Conservation (phyloP, 2,329 filamentous ascomycete genomes). For the Fragosphaeria purpurea region DNA sequence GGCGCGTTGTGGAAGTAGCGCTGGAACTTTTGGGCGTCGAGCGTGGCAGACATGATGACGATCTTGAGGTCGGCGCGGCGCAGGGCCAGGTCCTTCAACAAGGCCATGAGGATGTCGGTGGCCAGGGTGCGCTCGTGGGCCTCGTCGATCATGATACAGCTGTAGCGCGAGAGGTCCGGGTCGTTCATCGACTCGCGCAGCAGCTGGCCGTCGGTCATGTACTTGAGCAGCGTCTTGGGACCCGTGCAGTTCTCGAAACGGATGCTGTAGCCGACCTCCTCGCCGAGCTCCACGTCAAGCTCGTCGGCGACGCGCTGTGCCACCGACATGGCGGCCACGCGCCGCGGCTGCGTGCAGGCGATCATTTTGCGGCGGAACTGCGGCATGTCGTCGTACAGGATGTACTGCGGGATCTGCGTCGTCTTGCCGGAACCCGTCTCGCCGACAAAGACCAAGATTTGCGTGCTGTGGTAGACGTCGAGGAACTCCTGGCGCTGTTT, state of each 20-base stretch:
- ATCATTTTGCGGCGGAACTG: slow-evolving; percentile 80
- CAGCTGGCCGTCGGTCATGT: slow-evolving; percentile 99
- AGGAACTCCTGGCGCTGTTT: slow-evolving; percentile 93
- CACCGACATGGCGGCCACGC: slow-evolving; percentile 97
- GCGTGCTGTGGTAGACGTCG: slow-evolving; percentile 80
- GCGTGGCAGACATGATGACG: slow-evolving; percentile 96
- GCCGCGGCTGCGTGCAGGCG: slow-evolving; percentile 92
- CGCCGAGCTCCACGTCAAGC: slow-evolving; percentile 83
- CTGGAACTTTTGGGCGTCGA: slow-evolving; percentile 97
- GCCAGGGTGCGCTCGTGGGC: slow-evolving; percentile 96
- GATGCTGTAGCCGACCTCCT: slow-evolving; percentile 97
- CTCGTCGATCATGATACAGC: slow-evolving; percentile 96
- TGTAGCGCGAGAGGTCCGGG: slow-evolving; percentile 81
- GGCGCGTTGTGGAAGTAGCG: slow-evolving; percentile 94
- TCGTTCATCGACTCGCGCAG: slow-evolving; percentile 95
- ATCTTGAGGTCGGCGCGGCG: slow-evolving; percentile 88
- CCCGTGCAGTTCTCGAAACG: slow-evolving; percentile 95
- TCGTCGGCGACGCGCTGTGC: slow-evolving; percentile 96
- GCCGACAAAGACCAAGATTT: slow-evolving; percentile 97
- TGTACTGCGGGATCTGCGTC: slow-evolving; percentile 97
- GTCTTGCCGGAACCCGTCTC: slow-evolving; percentile 99
- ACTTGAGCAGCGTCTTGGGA: slow-evolving; percentile 86
- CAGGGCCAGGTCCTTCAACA: slow-evolving; percentile 80
- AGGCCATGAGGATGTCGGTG: slow-evolving; percentile 93
- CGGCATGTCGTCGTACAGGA: slow-evolving; percentile 91